A percentile compares a stretch with the other conserved stretches of the same genome.
phyloP scores from a whole-genome alignment of 257 asterid species.

The Vinca minor region DNA sequence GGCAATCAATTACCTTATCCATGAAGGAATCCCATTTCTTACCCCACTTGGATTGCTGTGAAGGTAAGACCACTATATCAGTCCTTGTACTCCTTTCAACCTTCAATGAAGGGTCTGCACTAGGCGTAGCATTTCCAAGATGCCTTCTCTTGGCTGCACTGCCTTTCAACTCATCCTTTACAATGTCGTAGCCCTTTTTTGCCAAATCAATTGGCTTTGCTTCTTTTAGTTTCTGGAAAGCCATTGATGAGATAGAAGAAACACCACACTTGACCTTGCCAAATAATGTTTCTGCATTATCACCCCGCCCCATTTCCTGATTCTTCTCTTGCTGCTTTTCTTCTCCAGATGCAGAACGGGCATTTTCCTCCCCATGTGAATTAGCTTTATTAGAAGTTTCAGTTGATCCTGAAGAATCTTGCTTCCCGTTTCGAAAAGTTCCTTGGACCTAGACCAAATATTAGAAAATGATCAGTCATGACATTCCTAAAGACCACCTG shows the following conservation, averaged over 20 bases:
- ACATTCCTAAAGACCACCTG: background rate
- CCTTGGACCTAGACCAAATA: constrained; percentile 53
- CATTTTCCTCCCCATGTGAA: constrained; percentile 29
- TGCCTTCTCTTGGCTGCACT: constrained; percentile 69
- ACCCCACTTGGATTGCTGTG: constrained; percentile 63
- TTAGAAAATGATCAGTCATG: constrained; percentile 8
- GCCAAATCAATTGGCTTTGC: constrained; percentile 72
- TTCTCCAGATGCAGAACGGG: constrained; percentile 36
- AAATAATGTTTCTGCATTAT: constrained; percentile 46
- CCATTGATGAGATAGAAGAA: constrained; percentile 44
- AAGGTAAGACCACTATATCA: constrained; percentile 66
- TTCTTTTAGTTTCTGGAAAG: constrained; percentile 57
- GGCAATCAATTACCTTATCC: constrained; percentile 49
- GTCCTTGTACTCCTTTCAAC: constrained; percentile 66
- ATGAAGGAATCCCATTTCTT: constrained; percentile 79
- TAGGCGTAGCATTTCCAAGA: constrained; percentile 51
- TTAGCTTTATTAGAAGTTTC: constrained; percentile 29
- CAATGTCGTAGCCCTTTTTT: constrained; percentile 68
- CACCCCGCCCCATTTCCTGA: constrained; percentile 44
- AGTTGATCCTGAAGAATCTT: constrained; percentile 40
- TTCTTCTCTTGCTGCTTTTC: constrained; percentile 52
- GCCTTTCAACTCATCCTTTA: constrained; percentile 79
- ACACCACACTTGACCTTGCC: constrained; percentile 56
- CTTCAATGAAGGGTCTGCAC: constrained; percentile 39
- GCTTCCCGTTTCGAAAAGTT: constrained; percentile 58